Percentiles rank a stretch among this genome's conserved stretches.
These are phyloP conservation scores for Acacia melanoxylon DNA, from an alignment of 306 rosid species.

Conservation along the genomic window DNA sequence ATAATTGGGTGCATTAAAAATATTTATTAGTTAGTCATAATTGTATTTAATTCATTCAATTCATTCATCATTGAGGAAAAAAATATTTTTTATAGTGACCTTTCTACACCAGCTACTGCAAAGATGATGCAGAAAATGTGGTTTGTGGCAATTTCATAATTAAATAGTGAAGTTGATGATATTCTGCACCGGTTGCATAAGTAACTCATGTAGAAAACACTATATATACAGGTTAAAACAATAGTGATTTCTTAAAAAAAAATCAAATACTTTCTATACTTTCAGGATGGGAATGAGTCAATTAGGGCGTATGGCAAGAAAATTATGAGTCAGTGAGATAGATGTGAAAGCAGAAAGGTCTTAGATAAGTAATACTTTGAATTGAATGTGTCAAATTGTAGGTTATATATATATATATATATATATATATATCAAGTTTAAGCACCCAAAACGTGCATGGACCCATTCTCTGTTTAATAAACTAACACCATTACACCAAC, in stretches of 20 bases:
- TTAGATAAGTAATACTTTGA: conserved; percentile 7
- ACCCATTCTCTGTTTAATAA: background rate
- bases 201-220: no score
- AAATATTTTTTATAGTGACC: background rate
- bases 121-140: no score
- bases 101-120: no score
- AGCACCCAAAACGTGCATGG: background rate
- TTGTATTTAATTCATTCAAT: background rate
- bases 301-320: background rate
- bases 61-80: no score
- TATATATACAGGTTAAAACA: no score
- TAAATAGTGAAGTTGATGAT: no score
- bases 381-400: conserved; percentile 22
- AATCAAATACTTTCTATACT: no score
- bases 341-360: background rate
- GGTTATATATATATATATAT: no score
- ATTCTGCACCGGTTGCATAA: no score
- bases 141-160: no score
- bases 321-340: background rate
- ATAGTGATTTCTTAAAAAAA: no score
- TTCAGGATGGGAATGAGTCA: background rate
- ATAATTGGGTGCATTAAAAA: background rate
- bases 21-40: background rate
- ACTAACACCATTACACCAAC: background rate
- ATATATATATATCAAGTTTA: background rate